phyloP scores from a whole-genome alignment of 306 rosid species.

The Pyrus pyrifolia region DNA sequence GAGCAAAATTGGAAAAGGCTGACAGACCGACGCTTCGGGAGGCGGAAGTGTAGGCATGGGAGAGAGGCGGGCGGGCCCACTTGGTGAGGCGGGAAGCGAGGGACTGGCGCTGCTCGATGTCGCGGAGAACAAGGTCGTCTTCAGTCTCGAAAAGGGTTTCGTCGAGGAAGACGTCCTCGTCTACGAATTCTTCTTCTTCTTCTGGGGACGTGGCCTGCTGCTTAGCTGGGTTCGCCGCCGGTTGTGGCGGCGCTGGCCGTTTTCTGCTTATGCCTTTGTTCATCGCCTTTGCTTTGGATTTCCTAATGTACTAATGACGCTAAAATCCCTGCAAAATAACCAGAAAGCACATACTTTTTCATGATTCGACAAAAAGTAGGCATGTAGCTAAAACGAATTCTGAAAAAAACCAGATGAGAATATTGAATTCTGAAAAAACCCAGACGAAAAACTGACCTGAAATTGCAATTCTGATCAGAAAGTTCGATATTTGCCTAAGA shows the following conservation, averaged over 20 bases:
- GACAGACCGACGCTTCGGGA: slow-evolving; percentile 59
- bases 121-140: slow-evolving; percentile 74
- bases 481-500: too few species aligned
- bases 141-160: slow-evolving; percentile 74
- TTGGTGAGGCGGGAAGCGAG: slow-evolving; percentile 58
- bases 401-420: too few species aligned
- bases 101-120: slow-evolving; percentile 70
- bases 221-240: slow-evolving; percentile 39
- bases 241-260: slow-evolving; percentile 42
- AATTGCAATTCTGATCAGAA: too few species aligned
- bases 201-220: slow-evolving; percentile 49
- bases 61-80: slow-evolving; percentile 77
- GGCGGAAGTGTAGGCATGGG: slow-evolving; percentile 42
- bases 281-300: slow-evolving; percentile 22
- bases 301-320: too few species aligned
- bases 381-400: too few species aligned
- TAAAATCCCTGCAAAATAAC: too few species aligned
- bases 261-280: slow-evolving; percentile 42
- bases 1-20: neutral
- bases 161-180: slow-evolving; percentile 77
- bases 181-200: slow-evolving; percentile 69
- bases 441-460: too few species aligned
- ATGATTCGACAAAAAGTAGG: too few species aligned
- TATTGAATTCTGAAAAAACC: too few species aligned
- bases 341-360: too few species aligned